phyloP scores from a whole-genome alignment of 257 asterid species.

The Penstemon barbatus region DNA sequence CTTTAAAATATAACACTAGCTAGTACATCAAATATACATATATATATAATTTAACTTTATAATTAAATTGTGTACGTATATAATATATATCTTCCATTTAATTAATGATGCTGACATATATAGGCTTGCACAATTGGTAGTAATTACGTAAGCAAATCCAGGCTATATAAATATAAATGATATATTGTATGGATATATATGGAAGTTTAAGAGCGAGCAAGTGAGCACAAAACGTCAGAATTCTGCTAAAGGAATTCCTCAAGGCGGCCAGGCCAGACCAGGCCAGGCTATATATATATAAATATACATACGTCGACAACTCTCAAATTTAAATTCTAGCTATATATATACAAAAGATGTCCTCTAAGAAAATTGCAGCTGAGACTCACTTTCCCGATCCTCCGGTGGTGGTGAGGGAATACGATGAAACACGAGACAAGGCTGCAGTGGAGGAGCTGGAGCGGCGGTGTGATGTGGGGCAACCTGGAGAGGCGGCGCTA shows the following conservation, averaged over 20 bases:
- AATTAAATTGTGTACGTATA: too few species aligned
- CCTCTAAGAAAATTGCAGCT: conserved; percentile 48
- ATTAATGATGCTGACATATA: too few species aligned
- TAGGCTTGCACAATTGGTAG: too few species aligned
- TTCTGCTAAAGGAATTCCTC: conserved; percentile 16
- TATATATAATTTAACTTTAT: too few species aligned
- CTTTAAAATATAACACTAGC: neutral
- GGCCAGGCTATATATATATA: too few species aligned
- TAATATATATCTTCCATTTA: too few species aligned
- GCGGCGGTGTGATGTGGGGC: conserved; percentile 68
- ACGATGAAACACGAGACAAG: conserved; percentile 56
- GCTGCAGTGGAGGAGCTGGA: conserved; percentile 77
- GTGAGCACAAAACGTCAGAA: neutral
- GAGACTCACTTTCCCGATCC: conserved; percentile 28
- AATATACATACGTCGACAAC: too few species aligned
- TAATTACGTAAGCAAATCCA: conserved; percentile 40
- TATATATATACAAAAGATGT: conserved; percentile 28
- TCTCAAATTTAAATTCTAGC: too few species aligned
- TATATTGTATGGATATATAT: conserved; percentile 30
- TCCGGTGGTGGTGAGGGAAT: conserved; percentile 56
- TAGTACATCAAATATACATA: too few species aligned
- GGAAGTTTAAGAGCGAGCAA: conserved; percentile 31
- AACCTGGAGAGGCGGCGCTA: conserved; percentile 61
- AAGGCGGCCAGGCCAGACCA: neutral
- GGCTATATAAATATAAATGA: conserved; percentile 31